phyloP scores from a whole-genome alignment of 768 basidiomycete genomes.

The Tulasnella sp. region DNA sequence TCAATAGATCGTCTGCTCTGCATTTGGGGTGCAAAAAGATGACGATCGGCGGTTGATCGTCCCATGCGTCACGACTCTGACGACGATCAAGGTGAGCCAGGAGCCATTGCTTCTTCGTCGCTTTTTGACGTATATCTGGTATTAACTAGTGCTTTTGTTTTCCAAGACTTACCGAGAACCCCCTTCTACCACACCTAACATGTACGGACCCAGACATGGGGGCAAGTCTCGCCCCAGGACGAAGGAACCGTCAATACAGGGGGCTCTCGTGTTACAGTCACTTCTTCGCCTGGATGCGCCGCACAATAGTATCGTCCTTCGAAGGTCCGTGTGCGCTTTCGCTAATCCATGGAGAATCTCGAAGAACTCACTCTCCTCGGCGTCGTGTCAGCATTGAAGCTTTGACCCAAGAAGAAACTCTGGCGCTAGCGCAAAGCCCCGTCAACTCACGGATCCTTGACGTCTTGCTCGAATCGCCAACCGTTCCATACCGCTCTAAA shows the following conservation, averaged over 20 bases:
- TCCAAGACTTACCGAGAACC: background rate
- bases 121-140: background rate
- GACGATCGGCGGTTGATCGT: constrained; percentile 49
- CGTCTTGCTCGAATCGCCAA: constrained; percentile 51
- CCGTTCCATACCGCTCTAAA: constrained; percentile 53
- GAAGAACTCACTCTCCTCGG: background rate
- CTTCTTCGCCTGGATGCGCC: constrained; percentile 59
- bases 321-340: constrained; percentile 41
- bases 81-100: constrained; percentile 37
- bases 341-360: background rate
- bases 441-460: constrained; percentile 75
- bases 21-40: constrained; percentile 43
- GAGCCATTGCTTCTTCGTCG: background rate
- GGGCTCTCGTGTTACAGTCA: constrained; percentile 76
- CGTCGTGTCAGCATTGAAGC: constrained; percentile 40
- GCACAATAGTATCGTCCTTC: constrained; percentile 54
- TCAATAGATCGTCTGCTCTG: constrained; percentile 45
- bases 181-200: constrained; percentile 17
- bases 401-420: constrained; percentile 47
- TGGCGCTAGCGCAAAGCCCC: constrained; percentile 50
- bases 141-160: constrained; percentile 15
- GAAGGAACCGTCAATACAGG: constrained; percentile 65
- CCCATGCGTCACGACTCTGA: constrained; percentile 53
- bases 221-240: constrained; percentile 21
- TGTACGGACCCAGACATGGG: constrained; percentile 20